Percentiles rank a stretch among this genome's conserved stretches.
These are phyloP conservation scores for Calonectria pseudoreteaudii DNA, from an alignment of 2,329 filamentous ascomycete species.

Conservation along the genomic window DNA sequence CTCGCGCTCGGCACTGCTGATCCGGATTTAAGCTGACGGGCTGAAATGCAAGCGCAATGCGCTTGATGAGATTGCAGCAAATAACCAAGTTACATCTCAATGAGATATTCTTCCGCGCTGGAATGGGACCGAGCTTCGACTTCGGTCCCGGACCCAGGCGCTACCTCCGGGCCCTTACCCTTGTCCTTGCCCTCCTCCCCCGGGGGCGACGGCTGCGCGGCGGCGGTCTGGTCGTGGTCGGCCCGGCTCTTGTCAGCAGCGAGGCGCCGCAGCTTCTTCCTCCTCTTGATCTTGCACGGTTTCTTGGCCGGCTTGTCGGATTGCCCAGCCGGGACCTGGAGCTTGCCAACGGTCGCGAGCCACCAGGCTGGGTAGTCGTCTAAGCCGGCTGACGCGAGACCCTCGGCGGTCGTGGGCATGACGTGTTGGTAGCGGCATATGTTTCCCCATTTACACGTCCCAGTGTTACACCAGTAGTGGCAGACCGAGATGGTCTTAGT, in stretches of 20 bases:
- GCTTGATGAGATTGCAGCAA: not conserved
- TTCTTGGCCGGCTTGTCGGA: constrained; percentile 9
- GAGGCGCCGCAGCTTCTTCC: not conserved
- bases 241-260: not conserved
- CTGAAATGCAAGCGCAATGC: not conserved
- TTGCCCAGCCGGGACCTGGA: constrained; percentile 24
- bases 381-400: constrained; percentile 57
- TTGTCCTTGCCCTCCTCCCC: not conserved
- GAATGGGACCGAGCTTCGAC: not conserved
- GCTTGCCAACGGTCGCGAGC: constrained; percentile 35
- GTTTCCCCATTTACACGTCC: constrained; percentile 58
- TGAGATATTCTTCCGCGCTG: constrained; percentile 21
- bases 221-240: not conserved
- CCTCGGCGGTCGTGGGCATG: constrained; percentile 58
- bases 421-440: constrained; percentile 58
- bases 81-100: constrained; percentile 24
- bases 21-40: constrained; percentile 1
- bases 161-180: not conserved
- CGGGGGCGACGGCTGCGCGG: not conserved
- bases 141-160: not conserved
- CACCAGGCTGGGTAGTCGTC: constrained; percentile 58
- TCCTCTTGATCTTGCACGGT: not conserved
- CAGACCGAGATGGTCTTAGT: constrained; percentile 35
- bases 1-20: not conserved
- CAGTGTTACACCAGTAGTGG: constrained; percentile 61